Conservation (phyloP, 257 asterid genomes). For the Voacanga thouarsii region DNA sequence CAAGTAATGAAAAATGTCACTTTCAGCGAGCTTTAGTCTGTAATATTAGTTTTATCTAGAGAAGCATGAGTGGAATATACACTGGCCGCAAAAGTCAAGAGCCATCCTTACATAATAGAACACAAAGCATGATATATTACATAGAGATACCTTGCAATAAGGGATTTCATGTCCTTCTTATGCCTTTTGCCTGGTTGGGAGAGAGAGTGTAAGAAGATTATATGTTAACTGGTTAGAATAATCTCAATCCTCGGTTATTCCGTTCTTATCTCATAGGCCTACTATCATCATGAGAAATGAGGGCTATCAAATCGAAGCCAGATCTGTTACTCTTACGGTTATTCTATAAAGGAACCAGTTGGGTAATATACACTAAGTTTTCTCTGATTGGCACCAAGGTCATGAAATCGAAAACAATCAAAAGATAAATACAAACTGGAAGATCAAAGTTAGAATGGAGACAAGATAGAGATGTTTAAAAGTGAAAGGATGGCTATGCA, state of each 20-base stretch:
- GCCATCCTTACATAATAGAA: background rate
- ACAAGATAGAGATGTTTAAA: background rate
- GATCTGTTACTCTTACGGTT: background rate
- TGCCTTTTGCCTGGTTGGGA: background rate
- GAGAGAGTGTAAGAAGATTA: background rate
- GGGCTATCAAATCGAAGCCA: background rate
- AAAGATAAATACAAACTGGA: background rate
- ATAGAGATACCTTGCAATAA: no score
- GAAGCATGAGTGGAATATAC: background rate
- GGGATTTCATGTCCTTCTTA: background rate
- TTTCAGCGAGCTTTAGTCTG: no score
- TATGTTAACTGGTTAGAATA: background rate
- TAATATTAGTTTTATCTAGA: no score
- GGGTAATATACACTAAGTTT: background rate
- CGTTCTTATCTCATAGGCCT: background rate
- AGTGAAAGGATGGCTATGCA: slow-evolving; percentile 15
- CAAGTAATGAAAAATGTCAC: no score
- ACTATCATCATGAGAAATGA: background rate
- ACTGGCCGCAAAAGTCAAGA: background rate
- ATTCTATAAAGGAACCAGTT: no score
- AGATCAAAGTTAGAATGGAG: background rate
- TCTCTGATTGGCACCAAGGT: background rate
- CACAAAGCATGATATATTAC: background rate
- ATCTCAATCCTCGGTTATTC: background rate
- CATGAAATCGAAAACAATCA: background rate